phyloP scores from a whole-genome alignment of 2,329 filamentous ascomycete genomes.

The Tolypocladium inflatum region DNA sequence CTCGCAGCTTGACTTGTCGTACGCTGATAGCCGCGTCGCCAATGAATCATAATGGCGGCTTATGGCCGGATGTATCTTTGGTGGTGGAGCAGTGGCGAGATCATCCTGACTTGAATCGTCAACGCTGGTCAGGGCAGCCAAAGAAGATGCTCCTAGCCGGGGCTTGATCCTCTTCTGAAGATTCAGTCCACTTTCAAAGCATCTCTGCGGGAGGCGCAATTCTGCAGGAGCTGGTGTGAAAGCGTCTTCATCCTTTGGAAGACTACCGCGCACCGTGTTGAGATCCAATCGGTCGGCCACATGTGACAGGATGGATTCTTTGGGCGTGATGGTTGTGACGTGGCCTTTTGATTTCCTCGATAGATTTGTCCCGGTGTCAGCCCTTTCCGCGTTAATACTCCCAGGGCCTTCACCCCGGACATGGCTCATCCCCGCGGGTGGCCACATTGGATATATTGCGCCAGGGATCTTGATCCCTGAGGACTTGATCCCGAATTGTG shows the following conservation, averaged over 20 bases:
- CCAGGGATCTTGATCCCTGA: constrained; percentile 53
- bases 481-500: constrained; percentile 35
- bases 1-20: constrained; percentile 72
- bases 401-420: constrained; percentile 37
- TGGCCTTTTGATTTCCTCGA: constrained; percentile 42
- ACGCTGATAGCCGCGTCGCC: constrained; percentile 58
- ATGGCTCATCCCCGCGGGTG: constrained; percentile 54
- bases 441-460: constrained; percentile 61
- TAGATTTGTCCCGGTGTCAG: constrained; percentile 1
- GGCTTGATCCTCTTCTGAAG: constrained; percentile 39
- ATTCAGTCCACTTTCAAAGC: constrained; percentile 48
- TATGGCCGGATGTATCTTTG: constrained; percentile 47
- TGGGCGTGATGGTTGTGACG: constrained; percentile 25
- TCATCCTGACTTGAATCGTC: constrained; percentile 25
- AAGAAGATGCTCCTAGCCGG: constrained; percentile 29
- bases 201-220: constrained; percentile 43
- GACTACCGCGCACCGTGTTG: constrained; percentile 13
- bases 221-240: constrained; percentile 35
- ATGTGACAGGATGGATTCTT: constrained; percentile 33
- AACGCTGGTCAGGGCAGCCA: constrained; percentile 2
- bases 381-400: neutral
- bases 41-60: constrained; percentile 50
- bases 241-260: constrained; percentile 23
- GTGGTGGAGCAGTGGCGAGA: constrained; percentile 10
- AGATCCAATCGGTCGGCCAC: constrained; percentile 18